phyloP scores from a whole-genome alignment of 2,329 filamentous ascomycete species.

The Fusarium sp. region DNA sequence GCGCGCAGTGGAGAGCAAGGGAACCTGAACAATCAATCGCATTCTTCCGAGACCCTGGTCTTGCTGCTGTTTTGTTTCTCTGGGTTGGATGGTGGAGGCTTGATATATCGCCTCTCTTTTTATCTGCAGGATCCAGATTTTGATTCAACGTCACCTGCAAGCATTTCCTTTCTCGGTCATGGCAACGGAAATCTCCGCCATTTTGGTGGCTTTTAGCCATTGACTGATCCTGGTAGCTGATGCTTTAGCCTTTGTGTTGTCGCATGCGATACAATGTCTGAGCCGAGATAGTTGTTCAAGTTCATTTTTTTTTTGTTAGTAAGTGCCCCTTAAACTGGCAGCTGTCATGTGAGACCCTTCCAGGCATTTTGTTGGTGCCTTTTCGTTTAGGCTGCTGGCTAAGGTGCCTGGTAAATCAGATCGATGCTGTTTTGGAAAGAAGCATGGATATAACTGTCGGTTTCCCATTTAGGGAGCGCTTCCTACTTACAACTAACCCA shows the following conservation, averaged over 20 bases:
- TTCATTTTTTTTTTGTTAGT: background rate
- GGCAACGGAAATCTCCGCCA: background rate
- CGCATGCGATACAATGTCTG: background rate
- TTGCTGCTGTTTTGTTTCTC: background rate
- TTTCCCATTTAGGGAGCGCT: constrained; percentile 16
- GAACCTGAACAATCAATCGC: constrained; percentile 29
- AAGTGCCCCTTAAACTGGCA: constrained; percentile 5
- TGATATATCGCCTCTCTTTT: constrained; percentile 2
- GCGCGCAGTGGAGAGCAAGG: constrained; percentile 27
- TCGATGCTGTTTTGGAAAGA: constrained; percentile 34
- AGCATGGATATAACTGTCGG: constrained; percentile 3
- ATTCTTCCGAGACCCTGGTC: constrained; percentile 36
- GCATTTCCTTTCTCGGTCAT: constrained; percentile 18
- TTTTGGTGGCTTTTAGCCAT: constrained; percentile 1
- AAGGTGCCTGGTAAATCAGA: constrained; percentile 4
- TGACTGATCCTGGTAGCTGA: constrained; percentile 6
- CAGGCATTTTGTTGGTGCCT: background rate
- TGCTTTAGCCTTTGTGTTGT: constrained; percentile 6
- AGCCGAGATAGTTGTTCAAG: constrained; percentile 9
- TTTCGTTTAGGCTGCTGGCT: background rate
- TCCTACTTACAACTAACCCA: constrained; percentile 6
- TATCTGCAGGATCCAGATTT: background rate
- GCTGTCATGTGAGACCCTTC: constrained; percentile 27
- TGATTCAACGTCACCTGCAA: constrained; percentile 12
- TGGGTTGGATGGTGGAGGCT: background rate